These are phyloP conservation scores for Flaveria sonorensis DNA, from an alignment of 129 eudicot genomes.

Conservation along the genomic window DNA sequence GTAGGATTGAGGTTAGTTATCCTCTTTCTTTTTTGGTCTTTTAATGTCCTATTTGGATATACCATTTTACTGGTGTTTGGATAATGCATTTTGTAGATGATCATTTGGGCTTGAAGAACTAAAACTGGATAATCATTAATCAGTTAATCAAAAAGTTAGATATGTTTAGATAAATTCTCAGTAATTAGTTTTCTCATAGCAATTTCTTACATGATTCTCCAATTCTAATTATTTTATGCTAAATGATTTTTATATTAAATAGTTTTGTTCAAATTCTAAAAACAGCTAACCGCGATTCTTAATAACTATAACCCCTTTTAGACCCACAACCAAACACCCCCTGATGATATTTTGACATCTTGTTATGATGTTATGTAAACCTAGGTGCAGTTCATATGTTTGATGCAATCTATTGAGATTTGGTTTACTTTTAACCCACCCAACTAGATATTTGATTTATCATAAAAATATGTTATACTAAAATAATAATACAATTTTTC, in stretches of 20 bases:
- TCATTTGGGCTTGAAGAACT: neutral
- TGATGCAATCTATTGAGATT: neutral
- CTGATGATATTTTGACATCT: neutral
- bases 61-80: neutral
- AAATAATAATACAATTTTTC: too few species aligned
- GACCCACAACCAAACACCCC: neutral
- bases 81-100: neutral
- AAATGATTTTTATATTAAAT: neutral
- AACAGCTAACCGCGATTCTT: neutral
- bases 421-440: neutral
- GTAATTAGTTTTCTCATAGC: neutral
- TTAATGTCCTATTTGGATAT: neutral
- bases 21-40: too few species aligned
- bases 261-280: neutral
- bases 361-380: slow-evolving; percentile 1
- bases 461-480: too few species aligned
- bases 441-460: too few species aligned
- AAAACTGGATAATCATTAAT: neutral
- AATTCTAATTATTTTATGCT: neutral
- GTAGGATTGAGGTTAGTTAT: slow-evolving; percentile 50
- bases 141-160: neutral
- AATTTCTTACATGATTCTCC: neutral
- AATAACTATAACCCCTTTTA: neutral
- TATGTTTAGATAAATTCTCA: neutral
- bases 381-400: neutral